A percentile compares a stretch with the other conserved stretches of the same genome.
phyloP scores from a whole-genome alignment of 768 basidiomycete genomes.

The Dentipellis sp. region DNA sequence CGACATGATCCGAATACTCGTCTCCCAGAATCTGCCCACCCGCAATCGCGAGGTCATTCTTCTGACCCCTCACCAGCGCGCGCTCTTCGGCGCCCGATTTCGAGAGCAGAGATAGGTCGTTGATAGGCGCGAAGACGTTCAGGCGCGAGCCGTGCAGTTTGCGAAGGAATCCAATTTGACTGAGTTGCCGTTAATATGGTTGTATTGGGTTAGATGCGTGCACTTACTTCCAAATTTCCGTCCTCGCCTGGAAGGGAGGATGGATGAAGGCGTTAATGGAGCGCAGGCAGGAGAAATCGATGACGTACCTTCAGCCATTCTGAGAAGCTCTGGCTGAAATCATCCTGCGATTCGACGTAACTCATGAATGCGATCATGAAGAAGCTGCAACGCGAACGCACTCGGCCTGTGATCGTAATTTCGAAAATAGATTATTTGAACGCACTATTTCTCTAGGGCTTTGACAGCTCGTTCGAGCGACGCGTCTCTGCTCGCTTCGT shows the following conservation, averaged over 20 bases:
- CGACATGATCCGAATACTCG: constrained; percentile 91
- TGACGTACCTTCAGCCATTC: constrained; percentile 72
- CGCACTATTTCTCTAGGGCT: constrained; percentile 86
- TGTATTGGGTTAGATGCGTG: neutral
- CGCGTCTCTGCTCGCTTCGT: constrained; percentile 38
- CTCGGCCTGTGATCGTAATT: neutral
- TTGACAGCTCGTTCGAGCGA: constrained; percentile 60
- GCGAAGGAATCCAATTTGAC: constrained; percentile 82
- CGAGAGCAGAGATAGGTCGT: constrained; percentile 78
- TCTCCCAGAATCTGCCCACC: constrained; percentile 88
- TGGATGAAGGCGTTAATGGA: neutral
- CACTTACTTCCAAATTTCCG: constrained; percentile 89
- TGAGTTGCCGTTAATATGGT: constrained; percentile 19
- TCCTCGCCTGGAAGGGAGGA: constrained; percentile 40
- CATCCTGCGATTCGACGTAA: constrained; percentile 61
- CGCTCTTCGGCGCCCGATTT: constrained; percentile 51
- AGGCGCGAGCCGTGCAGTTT: constrained; percentile 73
- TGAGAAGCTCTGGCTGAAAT: constrained; percentile 63
- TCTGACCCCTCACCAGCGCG: constrained; percentile 54
- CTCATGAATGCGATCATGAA: constrained; percentile 92
- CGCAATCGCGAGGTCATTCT: constrained; percentile 62
- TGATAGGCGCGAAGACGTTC: constrained; percentile 86
- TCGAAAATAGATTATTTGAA: neutral
- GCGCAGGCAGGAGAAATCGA: neutral
- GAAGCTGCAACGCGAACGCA: constrained; percentile 42